Evolutionary conservation across 2,329 filamentous ascomycete species (phyloP).

Genomic region (Diaporthe citri): DNA sequence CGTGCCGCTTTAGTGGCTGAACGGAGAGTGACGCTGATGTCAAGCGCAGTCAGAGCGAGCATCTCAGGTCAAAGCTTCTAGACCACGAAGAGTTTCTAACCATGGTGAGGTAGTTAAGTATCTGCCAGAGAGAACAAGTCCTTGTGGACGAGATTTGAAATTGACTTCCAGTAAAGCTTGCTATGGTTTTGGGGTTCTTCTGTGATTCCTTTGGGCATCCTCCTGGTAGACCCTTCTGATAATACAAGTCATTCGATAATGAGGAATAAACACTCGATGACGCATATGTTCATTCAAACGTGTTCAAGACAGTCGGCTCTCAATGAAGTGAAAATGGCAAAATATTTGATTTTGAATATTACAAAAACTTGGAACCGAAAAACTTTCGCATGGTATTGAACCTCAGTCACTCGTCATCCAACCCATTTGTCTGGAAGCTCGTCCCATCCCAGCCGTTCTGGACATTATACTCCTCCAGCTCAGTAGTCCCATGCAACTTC

Average conservation of each 20-base stretch:
- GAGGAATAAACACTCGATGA: background rate
- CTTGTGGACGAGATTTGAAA: too few relatives aligned
- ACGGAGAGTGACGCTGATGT: background rate
- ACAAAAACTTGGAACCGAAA: background rate
- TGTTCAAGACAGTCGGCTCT: too few relatives aligned
- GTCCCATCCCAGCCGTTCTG: constrained; percentile 3
- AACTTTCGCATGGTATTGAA: too few relatives aligned
- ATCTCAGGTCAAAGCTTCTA: too few relatives aligned
- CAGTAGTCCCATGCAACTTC: background rate
- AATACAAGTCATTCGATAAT: background rate
- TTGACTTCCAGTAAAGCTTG: too few relatives aligned
- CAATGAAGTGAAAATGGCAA: background rate
- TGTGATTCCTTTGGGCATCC: background rate
- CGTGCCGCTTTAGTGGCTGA: background rate
- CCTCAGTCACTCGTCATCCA: background rate
- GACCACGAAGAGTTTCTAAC: too few relatives aligned
- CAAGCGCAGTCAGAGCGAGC: background rate
- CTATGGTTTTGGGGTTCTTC: too few relatives aligned
- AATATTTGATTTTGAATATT: background rate
- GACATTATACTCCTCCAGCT: constrained; percentile 4
- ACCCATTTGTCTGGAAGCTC: constrained; percentile 6
- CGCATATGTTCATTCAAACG: background rate
- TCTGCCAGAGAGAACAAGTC: too few relatives aligned
- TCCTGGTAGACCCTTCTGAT: background rate
- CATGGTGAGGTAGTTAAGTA: too few relatives aligned